Conservation (phyloP, 306 rosid species). For the Cercis canadensis region DNA sequence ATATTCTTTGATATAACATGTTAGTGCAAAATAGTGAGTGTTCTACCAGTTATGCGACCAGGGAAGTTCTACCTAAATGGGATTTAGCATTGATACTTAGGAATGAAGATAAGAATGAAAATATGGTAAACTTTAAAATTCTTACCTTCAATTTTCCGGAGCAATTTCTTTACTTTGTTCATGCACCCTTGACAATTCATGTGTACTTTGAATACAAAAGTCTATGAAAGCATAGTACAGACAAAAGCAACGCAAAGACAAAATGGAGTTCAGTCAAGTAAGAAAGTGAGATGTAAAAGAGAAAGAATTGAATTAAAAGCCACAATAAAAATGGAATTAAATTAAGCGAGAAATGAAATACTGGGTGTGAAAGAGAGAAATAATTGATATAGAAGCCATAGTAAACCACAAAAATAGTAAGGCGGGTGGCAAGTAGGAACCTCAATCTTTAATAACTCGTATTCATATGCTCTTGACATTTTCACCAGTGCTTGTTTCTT, state of each 20-base stretch:
- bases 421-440: conserved; percentile 28
- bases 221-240: conserved; percentile 37
- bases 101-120: not conserved
- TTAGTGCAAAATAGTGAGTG: not conserved
- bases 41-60: not conserved
- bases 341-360: not conserved
- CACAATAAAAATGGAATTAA: no score
- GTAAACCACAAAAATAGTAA: not conserved
- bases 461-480: conserved; percentile 42
- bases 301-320: no score
- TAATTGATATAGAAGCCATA: not conserved
- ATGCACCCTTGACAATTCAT: conserved; percentile 67
- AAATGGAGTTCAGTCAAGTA: not conserved
- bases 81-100: no score
- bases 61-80: not conserved
- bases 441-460: conserved; percentile 47
- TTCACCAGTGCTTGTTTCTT: conserved; percentile 13
- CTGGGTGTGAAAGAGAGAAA: not conserved
- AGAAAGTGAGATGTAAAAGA: not conserved
- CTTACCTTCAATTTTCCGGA: conserved; percentile 59
- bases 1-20: no score
- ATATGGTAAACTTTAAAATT: not conserved
- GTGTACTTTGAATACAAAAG: conserved; percentile 56
- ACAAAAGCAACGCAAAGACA: conserved; percentile 2
- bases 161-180: conserved; percentile 51